Conservation (phyloP, 2,329 filamentous ascomycete species). For the Cladosporium sp. region DNA sequence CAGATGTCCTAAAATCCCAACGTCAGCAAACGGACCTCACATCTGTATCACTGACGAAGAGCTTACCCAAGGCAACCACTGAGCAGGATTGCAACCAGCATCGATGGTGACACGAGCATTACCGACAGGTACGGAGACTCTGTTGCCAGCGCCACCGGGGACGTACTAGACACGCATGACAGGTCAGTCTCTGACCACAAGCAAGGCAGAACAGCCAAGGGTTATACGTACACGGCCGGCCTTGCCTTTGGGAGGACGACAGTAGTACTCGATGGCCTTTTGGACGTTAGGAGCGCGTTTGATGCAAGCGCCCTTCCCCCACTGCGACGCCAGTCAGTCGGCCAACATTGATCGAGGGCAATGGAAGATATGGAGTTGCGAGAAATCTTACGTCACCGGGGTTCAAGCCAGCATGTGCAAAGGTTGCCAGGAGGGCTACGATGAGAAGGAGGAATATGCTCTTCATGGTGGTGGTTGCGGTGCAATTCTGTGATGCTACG, state of each 20-base stretch:
- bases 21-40: background rate
- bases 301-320: conserved; percentile 14
- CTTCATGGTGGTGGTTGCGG: background rate
- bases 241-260: background rate
- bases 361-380: background rate
- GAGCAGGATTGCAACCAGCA: conserved; percentile 24
- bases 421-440: background rate
- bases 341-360: background rate
- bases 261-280: conserved; percentile 9
- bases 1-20: background rate
- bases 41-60: background rate
- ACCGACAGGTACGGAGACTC: conserved; percentile 18
- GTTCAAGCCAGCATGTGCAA: background rate
- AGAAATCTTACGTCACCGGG: background rate
- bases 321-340: background rate
- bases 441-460: conserved; percentile 7
- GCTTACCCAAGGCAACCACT: conserved; percentile 26
- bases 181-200: background rate
- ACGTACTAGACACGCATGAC: background rate
- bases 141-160: conserved; percentile 14
- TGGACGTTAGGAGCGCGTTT: conserved; percentile 12
- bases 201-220: background rate
- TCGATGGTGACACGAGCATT: conserved; percentile 21
- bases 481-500: background rate
- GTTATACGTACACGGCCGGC: background rate